Percentiles rank a stretch among this genome's conserved stretches.
Conservation (phyloP, 805 yeast genomes). For the Candida yuanshanica region DNA sequence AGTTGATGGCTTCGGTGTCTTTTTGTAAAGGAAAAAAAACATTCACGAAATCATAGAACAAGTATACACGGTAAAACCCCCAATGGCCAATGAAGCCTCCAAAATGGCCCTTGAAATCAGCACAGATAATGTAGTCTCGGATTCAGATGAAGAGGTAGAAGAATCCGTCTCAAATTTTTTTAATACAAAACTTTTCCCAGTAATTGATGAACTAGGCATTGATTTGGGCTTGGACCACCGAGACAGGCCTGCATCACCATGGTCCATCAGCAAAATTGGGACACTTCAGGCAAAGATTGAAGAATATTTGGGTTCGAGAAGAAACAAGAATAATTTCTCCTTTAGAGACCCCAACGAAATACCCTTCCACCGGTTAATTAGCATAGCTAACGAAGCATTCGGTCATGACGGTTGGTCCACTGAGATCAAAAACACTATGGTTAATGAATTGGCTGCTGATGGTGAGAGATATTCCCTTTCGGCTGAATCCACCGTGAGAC, state of each 20-base stretch:
- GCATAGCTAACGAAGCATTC: conserved; percentile 44
- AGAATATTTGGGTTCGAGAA: conserved; percentile 6
- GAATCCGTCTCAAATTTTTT: background rate
- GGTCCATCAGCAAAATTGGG: conserved; percentile 46
- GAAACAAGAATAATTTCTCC: conserved; percentile 6
- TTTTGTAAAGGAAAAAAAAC: no score
- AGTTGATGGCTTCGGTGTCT: no score
- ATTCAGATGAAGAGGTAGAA: conserved; percentile 1
- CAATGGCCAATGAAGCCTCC: background rate
- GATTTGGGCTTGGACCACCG: conserved; percentile 8
- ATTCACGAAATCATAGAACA: no score
- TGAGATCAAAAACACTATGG: conserved; percentile 27
- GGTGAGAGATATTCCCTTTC: conserved; percentile 21
- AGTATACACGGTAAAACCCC: background rate
- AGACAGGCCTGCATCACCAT: conserved; percentile 34
- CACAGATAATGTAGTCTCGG: background rate
- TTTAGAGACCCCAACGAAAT: conserved; percentile 12
- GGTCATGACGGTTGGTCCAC: conserved; percentile 57
- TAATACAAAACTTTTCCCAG: conserved; percentile 1
- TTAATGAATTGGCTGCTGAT: conserved; percentile 15
- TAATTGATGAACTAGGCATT: conserved; percentile 2
- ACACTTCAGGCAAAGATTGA: conserved; percentile 44
- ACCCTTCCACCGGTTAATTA: conserved; percentile 30
- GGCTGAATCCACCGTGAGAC: conserved; percentile 46
- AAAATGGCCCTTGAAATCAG: background rate